Conservation (phyloP, 345 rosid genomes). For the Dipteronia dyeriana region DNA sequence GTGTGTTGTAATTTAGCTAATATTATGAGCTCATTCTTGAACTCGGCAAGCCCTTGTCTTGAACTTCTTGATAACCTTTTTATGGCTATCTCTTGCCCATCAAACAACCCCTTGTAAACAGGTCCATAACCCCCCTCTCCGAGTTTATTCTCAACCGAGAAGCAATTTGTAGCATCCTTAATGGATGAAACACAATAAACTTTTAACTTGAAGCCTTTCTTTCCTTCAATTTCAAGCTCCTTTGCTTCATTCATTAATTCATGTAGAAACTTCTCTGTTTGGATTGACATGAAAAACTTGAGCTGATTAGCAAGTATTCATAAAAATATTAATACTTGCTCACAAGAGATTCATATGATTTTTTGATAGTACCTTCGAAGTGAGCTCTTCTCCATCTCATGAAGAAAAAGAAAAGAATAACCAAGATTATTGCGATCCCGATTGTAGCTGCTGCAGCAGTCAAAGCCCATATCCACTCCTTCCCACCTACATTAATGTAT, state of each 20-base stretch:
- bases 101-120: slow-evolving; percentile 9
- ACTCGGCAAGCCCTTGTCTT: slow-evolving; percentile 28
- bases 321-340: too few relatives aligned
- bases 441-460: not conserved
- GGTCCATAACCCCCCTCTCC: not conserved
- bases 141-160: not conserved
- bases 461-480: too few relatives aligned
- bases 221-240: slow-evolving; percentile 16
- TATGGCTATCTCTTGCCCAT: too few relatives aligned
- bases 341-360: too few relatives aligned
- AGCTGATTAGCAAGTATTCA: too few relatives aligned
- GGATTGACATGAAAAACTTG: not conserved
- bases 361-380: not conserved
- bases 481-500: too few relatives aligned
- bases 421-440: not conserved
- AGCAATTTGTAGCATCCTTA: slow-evolving; percentile 12
- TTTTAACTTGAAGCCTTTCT: not conserved
- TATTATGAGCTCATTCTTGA: slow-evolving; percentile 28
- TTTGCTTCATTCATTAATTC: slow-evolving; percentile 16
- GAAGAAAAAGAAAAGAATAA: not conserved
- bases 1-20: slow-evolving; percentile 23
- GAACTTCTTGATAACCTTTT: slow-evolving; percentile 14
- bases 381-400: slow-evolving; percentile 1
- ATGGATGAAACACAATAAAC: slow-evolving; percentile 1
- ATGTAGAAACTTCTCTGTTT: not conserved